Evolutionary conservation across 352 stramenopile genomes (phyloP).

Genomic region (Phytophthora colocasiae): DNA sequence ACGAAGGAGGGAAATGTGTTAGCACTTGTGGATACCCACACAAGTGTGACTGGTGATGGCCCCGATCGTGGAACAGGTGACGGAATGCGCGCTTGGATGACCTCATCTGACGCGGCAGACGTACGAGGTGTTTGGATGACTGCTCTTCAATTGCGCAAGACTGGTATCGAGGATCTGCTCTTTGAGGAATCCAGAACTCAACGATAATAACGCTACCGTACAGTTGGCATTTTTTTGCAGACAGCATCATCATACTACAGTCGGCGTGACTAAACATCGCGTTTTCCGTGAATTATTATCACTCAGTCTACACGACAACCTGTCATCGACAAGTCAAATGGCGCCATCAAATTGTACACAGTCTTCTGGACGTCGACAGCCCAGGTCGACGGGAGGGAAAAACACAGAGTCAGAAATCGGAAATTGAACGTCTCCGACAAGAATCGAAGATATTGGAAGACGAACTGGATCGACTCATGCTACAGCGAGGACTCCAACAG

Average conservation of each 20-base stretch:
- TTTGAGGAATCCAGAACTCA: conserved; percentile 22
- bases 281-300: no score
- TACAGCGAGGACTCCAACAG: background rate
- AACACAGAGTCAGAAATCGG: background rate
- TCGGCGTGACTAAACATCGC: no score
- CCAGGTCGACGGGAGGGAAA: background rate
- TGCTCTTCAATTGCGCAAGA: conserved; percentile 19
- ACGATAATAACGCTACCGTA: no score
- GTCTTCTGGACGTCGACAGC: no score
- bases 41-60: conserved; percentile 13
- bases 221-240: no score
- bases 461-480: background rate
- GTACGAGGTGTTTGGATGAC: conserved; percentile 17
- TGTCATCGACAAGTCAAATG: no score
- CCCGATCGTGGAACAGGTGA: conserved; percentile 8
- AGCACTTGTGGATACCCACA: conserved; percentile 6
- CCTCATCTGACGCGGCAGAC: conserved; percentile 3
- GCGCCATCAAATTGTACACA: no score
- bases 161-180: conserved; percentile 19
- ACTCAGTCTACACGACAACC: no score
- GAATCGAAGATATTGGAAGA: background rate
- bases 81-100: conserved; percentile 19
- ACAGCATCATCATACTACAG: no score
- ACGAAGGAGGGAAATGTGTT: background rate
- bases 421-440: background rate